phyloP scores from a whole-genome alignment of 345 rosid species.

The Rubroshorea leprosula region DNA sequence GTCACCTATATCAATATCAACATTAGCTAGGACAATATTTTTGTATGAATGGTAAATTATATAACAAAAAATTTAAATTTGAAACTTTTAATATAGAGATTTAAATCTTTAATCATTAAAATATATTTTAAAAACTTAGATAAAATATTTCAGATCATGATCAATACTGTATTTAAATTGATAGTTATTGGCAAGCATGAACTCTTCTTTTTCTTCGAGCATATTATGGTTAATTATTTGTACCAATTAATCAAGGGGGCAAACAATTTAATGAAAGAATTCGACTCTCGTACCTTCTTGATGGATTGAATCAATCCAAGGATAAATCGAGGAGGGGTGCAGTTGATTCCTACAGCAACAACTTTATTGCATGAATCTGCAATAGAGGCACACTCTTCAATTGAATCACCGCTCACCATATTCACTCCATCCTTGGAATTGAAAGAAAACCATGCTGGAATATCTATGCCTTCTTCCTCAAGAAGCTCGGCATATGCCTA shows the following conservation, averaged over 20 bases:
- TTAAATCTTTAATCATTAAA: too few relatives aligned
- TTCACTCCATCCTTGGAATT: constrained; percentile 65
- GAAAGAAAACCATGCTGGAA: constrained; percentile 89
- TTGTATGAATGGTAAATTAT: neutral
- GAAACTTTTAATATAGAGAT: too few relatives aligned
- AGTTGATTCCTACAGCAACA: constrained; percentile 78
- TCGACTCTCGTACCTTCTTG: constrained; percentile 30
- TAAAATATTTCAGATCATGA: too few relatives aligned
- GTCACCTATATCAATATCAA: constrained; percentile 43
- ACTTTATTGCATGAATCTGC: constrained; percentile 69
- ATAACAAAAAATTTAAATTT: too few relatives aligned
- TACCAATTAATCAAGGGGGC: too few relatives aligned
- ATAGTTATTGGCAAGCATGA: too few relatives aligned
- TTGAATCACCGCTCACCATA: constrained; percentile 65
- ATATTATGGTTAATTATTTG: too few relatives aligned
- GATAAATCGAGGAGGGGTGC: constrained; percentile 73
- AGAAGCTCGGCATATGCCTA: constrained; percentile 90
- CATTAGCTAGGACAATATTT: neutral
- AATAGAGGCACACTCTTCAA: constrained; percentile 61
- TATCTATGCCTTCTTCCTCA: constrained; percentile 49
- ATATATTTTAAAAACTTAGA: neutral
- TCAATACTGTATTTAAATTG: too few relatives aligned
- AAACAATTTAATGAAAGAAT: neutral
- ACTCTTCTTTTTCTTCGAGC: too few relatives aligned
- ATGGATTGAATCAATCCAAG: constrained; percentile 50